Evolutionary conservation across 306 rosid genomes (phyloP), one percentile per base, ranked within the genome.

Genomic region (Gleditsia sinensis): DNA sequence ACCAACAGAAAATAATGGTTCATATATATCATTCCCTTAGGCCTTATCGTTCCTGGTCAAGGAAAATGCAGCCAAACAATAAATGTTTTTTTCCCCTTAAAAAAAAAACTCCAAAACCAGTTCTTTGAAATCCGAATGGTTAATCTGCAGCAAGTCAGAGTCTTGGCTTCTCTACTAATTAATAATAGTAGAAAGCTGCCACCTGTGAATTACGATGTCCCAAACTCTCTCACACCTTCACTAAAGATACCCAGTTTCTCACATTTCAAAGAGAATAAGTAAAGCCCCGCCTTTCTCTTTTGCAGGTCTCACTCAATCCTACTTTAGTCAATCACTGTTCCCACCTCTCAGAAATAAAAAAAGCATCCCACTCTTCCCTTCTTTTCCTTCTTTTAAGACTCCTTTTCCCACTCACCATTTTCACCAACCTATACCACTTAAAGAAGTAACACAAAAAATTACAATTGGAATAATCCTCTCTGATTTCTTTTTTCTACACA

Each of bases 141-240:
- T 3, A 81, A n/a, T n/a, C n/a, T n/a, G n/a, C n/a, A n/a, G n/a
- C n/a, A n/a, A n/a, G 3, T 7, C 55, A 77, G 76, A 50, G 69
- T 46, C 32, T 50, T 68, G 79, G 72, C 73, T 50, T 9, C 39
- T 43, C 32, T 17, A 73, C 5, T n/a, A n/a, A n/a, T n/a, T 39
- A 16, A 21, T 12, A 57, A 60, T n/a, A 11, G 5, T 42, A 13
- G 75, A 81, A 89, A 86, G 75, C 71, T 89, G 88, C 86, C 83
- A 25, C 28, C 66, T 66, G 42, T 24, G 51, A 25, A 43, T 77
- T 78, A 6, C 50, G 32, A 77, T 76, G 77, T 53, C 81, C 75
- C 78, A 82, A 75, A 39, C 77, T 55, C 78, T 61, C 58, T 74
- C 80, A 63, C 79, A 37, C 72, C 67, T 51, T 17, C n/a, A n/a